Evolutionary conservation across 2,329 filamentous ascomycete genomes (phyloP), one percentile per base, ranked within the genome.

Genomic region (Fusarium kyushuense): DNA sequence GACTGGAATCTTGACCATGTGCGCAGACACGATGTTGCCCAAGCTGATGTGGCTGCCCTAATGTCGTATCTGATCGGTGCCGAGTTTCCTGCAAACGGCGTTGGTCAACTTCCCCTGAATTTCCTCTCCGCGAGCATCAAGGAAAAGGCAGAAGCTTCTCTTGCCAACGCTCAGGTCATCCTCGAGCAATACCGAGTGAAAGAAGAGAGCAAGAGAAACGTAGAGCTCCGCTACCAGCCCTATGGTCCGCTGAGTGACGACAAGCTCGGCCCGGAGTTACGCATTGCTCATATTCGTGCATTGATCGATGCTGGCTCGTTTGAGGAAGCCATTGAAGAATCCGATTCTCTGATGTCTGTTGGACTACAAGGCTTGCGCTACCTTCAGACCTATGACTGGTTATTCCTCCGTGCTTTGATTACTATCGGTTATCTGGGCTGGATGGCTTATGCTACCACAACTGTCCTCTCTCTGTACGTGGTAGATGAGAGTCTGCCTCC

Each of bases 121-220:
- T 99, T 92, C 76, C 81, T 98, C 11, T 87, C 91, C 51, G 92
- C 90, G 1, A 84, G 85, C 71, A 84, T 89, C 11, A 85, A 88
- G 53, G 89, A 93, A 66, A 97, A 98, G 78, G 93, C 96, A 0
- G 86, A 92, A 72, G 95, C 94, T 2, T 89, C 93, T 8, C 82
- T 97, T 21, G 90, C 92, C 36, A 99, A 99, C 74, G 91, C 94
- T 0, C 89, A 89, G 71, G 90, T 91, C 40, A 96, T 99, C 47
- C 81, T 99, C 30, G 96, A 99, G 77, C 97, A 97, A 91, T 99
- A 98, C 76, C 89, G 87, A 27, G 92, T 99, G 61, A 99, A 99
- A 80, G 95, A 98, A 77, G 89, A 90, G 67, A 86, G 90, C 69
- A 98, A 98, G 81, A 89, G 88, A 75, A 84, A 86, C 1, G 91